A percentile compares a stretch with the other conserved stretches of the same genome.
Conservation (phyloP, 2,329 filamentous ascomycete genomes). For the Pseudogymnoascus sp. region DNA sequence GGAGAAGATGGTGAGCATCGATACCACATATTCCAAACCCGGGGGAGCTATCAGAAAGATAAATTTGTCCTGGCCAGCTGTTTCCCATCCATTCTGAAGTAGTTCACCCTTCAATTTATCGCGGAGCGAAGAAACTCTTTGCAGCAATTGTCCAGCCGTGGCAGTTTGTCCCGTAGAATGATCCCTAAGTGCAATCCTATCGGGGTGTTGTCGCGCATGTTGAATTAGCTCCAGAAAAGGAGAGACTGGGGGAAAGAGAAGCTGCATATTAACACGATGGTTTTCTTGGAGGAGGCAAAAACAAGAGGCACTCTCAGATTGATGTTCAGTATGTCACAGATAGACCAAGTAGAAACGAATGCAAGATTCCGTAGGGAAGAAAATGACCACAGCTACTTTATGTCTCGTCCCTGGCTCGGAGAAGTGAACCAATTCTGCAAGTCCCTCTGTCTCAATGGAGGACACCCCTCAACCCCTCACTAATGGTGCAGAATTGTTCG, state of each 20-base stretch:
- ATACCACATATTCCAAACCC: conserved; percentile 17
- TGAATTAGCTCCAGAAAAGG: conserved; percentile 18
- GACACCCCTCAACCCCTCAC: background rate
- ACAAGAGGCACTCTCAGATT: background rate
- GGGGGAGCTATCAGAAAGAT: conserved; percentile 17
- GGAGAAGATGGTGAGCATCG: conserved; percentile 21
- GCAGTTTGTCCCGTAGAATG: conserved; percentile 14
- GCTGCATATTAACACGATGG: conserved; percentile 14
- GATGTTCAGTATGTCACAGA: background rate
- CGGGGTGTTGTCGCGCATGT: conserved; percentile 10
- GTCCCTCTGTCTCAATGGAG: background rate
- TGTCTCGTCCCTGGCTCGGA: background rate
- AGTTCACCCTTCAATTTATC: conserved; percentile 11
- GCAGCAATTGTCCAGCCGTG: conserved; percentile 17
- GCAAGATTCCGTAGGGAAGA: background rate
- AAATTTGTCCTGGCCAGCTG: conserved; percentile 14
- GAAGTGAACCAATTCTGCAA: background rate
- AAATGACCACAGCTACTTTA: background rate
- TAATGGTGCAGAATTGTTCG: background rate
- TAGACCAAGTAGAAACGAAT: background rate
- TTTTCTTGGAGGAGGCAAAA: background rate
- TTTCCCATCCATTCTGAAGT: conserved; percentile 11
- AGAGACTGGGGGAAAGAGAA: conserved; percentile 14
- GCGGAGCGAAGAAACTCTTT: conserved; percentile 16
- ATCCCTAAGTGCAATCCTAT: conserved; percentile 18